Evolutionary conservation across 345 rosid genomes (phyloP).

Genomic region (Ceriops decandra): DNA sequence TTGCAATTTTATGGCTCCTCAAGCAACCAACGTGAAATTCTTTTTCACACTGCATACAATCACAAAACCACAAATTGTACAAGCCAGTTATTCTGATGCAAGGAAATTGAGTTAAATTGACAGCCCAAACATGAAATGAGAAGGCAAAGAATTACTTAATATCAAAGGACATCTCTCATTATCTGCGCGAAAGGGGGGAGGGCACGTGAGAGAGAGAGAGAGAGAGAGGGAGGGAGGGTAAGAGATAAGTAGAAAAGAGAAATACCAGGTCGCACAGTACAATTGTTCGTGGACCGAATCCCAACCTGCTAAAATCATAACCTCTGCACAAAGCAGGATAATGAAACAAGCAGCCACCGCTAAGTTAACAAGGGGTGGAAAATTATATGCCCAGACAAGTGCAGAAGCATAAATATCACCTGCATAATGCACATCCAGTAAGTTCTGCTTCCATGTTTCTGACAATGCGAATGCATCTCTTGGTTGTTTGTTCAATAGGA

Average conservation of each 20-base stretch:
- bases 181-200: neutral
- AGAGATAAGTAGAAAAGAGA: slow-evolving; percentile 7
- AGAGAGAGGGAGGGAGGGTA: too few relatives aligned
- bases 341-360: neutral
- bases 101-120: neutral
- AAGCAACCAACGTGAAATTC: slow-evolving; percentile 95
- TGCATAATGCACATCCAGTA: slow-evolving; percentile 86
- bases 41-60: slow-evolving; percentile 61
- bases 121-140: neutral
- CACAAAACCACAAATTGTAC: neutral
- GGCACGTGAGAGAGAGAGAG: too few relatives aligned
- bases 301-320: slow-evolving; percentile 60
- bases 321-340: slow-evolving; percentile 47
- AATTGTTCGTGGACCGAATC: slow-evolving; percentile 74
- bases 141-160: neutral
- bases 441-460: slow-evolving; percentile 56
- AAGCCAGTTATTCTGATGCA: neutral
- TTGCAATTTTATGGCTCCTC: slow-evolving; percentile 70
- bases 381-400: slow-evolving; percentile 1
- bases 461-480: slow-evolving; percentile 83
- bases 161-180: neutral
- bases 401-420: slow-evolving; percentile 36
- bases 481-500: slow-evolving; percentile 69
- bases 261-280: slow-evolving; percentile 89
- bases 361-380: neutral